Evolutionary conservation across 1,139 yeast genomes (phyloP), one percentile per base, ranked within the genome.

Genomic region (Magnusiomyces tetraspermus): DNA sequence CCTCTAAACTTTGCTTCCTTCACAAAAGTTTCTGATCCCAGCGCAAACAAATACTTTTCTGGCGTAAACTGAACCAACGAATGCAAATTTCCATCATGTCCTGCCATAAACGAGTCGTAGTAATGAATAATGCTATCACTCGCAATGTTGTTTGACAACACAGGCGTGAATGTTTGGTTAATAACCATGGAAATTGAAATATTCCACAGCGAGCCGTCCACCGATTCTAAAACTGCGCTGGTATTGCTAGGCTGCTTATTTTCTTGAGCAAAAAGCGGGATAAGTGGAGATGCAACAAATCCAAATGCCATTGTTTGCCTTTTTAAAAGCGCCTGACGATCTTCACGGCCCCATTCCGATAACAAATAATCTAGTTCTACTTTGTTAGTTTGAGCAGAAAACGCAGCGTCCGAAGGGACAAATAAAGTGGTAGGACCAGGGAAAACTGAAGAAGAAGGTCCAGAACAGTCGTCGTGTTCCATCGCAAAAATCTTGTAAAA

Each of bases 41-140:
- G 68, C 0, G 95, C 96, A 60, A 78, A 75, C 8, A 90, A 70
- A 51, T 85, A 80, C 63, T 84, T 88, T 58, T 84, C 75, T 0
- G 90, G 85, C n/a, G 81, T 80, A 68, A 86, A 79, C 0, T 69
- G 67, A 6, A 72, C 50, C 2, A 61, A 22, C 11, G 54, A 33
- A 38, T 52, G 50, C 15, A 52, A 19, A 26, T 49, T 42, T 11
- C 54, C 53, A 28, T 22, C 37, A 8, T 48, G 46, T 13, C 28
- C 48, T 23, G 68, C 53, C 19, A 61, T 17, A 19, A 69, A 46
- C 21, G 69, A 60, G 24, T 71, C 65, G 60, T 84, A 82, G 2
- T 79, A 63, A 63, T 89, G 92, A 0, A 83, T 63, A 0, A 85
- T 65, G 0, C 89, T 92, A 64, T 83, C 79, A 1, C 80, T 68